Conservation (phyloP, 2,329 filamentous ascomycete species). For the Grosmannia clavigera region DNA sequence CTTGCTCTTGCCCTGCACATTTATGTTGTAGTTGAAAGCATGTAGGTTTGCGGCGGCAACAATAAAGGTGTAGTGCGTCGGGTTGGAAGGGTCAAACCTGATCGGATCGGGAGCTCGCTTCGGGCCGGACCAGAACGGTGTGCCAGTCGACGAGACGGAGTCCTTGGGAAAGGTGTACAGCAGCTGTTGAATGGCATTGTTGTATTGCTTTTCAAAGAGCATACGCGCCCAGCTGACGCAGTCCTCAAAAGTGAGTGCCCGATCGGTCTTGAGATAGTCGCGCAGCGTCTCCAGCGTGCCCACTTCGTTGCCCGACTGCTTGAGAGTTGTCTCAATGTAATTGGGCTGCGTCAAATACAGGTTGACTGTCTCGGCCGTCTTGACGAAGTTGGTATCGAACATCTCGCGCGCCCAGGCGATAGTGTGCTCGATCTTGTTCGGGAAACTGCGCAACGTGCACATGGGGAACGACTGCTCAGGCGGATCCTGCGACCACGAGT, state of each 20-base stretch:
- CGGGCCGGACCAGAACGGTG: conserved; percentile 94
- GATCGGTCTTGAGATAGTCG: conserved; percentile 83
- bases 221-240: conserved; percentile 91
- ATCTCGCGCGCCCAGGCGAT: conserved; percentile 96
- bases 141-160: conserved; percentile 72
- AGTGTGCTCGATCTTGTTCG: conserved; percentile 96
- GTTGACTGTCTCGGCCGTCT: conserved; percentile 87
- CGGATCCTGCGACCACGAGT: conserved; percentile 88
- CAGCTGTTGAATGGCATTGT: conserved; percentile 90
- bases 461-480: conserved; percentile 98
- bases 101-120: conserved; percentile 91
- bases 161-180: conserved; percentile 97
- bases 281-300: conserved; percentile 81
- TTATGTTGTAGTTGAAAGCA: conserved; percentile 96
- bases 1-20: conserved; percentile 61
- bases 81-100: conserved; percentile 75
- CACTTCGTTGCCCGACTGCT: conserved; percentile 92
- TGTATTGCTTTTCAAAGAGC: conserved; percentile 92
- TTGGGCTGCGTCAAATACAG: conserved; percentile 84
- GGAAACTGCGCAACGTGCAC: conserved; percentile 95
- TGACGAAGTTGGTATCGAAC: conserved; percentile 89
- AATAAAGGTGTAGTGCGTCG: conserved; percentile 79
- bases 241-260: conserved; percentile 85
- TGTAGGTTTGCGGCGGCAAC: conserved; percentile 84
- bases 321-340: conserved; percentile 75